Evolutionary conservation across 495 filamentous ascomycete species (phyloP).

Genomic region (Aspergillus campestris): DNA sequence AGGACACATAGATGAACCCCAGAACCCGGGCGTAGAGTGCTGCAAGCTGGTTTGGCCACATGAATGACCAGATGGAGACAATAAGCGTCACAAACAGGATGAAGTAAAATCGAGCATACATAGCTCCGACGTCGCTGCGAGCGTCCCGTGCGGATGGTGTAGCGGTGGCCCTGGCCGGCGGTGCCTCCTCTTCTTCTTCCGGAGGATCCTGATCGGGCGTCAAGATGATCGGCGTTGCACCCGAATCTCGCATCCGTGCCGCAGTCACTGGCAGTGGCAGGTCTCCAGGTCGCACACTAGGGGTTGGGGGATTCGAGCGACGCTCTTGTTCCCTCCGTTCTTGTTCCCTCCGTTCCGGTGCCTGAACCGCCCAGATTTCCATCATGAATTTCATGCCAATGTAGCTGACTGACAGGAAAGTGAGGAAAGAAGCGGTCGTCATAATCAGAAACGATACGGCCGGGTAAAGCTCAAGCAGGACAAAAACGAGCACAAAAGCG

Average conservation of each 20-base stretch:
- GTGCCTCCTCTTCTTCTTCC: conserved; percentile 23
- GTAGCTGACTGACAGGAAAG: conserved; percentile 62
- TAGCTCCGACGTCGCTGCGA: conserved; percentile 55
- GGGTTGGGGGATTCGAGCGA: conserved; percentile 17
- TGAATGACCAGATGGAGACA: conserved; percentile 62
- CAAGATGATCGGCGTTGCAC: conserved; percentile 62
- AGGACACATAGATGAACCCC: conserved; percentile 67
- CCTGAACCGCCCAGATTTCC: conserved; percentile 82
- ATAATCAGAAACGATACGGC: conserved; percentile 62
- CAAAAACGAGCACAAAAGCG: conserved; percentile 56
- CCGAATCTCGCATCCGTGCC: conserved; percentile 31
- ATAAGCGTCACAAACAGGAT: conserved; percentile 62
- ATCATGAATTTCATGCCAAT: conserved; percentile 78
- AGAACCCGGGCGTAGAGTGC: conserved; percentile 61
- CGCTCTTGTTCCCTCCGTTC: conserved; percentile 55
- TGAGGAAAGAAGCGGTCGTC: conserved; percentile 58
- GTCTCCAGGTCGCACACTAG: conserved; percentile 26
- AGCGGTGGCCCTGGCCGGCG: conserved; percentile 19
- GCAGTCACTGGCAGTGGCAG: conserved; percentile 61
- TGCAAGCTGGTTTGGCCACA: conserved; percentile 64
- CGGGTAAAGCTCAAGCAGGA: conserved; percentile 55
- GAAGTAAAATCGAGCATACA: conserved; percentile 74
- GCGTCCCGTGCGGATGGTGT: conserved; percentile 29
- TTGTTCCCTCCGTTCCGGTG: conserved; percentile 63
- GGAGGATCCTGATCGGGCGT: conserved; percentile 74